These are phyloP conservation scores for Capillidium heterosporum DNA, from an alignment of 371 early-diverging fungal species.

Conservation along the genomic window DNA sequence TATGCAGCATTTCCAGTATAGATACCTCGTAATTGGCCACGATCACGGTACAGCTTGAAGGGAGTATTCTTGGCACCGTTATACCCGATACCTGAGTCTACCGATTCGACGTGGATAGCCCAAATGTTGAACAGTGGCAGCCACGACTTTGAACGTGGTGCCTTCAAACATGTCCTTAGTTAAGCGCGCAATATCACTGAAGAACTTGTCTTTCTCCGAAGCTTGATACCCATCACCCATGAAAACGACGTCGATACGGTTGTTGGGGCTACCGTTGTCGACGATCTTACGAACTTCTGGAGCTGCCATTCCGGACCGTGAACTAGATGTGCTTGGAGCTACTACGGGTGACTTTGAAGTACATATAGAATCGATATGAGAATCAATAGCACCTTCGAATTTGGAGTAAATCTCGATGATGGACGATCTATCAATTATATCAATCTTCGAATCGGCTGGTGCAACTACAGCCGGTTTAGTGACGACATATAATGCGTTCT, in stretches of 20 bases:
- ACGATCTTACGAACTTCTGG: conserved; percentile 16
- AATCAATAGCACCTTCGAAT: not conserved
- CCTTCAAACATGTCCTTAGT: conserved; percentile 31
- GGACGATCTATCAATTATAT: too few relatives aligned
- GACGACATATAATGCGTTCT: too few relatives aligned
- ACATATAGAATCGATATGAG: not conserved
- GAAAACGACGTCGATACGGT: conserved; percentile 34
- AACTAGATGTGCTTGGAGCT: not conserved
- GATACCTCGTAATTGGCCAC: conserved; percentile 35
- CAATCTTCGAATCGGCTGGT: too few relatives aligned
- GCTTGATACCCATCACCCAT: conserved; percentile 42
- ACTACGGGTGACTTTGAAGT: too few relatives aligned
- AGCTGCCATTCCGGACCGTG: not conserved
- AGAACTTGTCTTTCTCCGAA: conserved; percentile 21
- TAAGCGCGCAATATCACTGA: conserved; percentile 27
- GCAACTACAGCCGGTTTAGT: too few relatives aligned
- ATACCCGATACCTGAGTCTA: conserved; percentile 30
- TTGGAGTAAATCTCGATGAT: not conserved
- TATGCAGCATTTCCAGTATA: conserved; percentile 22
- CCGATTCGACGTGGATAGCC: conserved; percentile 24
- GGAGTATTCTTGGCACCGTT: conserved; percentile 25
- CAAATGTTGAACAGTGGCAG: conserved; percentile 35
- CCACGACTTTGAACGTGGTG: conserved; percentile 22
- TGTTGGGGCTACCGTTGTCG: conserved; percentile 21
- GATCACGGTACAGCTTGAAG: conserved; percentile 36